Percentiles rank a stretch among this genome's conserved stretches.
Conservation (phyloP, 1,284 basidiomycete species). For the Xerocomus nothofagi region DNA sequence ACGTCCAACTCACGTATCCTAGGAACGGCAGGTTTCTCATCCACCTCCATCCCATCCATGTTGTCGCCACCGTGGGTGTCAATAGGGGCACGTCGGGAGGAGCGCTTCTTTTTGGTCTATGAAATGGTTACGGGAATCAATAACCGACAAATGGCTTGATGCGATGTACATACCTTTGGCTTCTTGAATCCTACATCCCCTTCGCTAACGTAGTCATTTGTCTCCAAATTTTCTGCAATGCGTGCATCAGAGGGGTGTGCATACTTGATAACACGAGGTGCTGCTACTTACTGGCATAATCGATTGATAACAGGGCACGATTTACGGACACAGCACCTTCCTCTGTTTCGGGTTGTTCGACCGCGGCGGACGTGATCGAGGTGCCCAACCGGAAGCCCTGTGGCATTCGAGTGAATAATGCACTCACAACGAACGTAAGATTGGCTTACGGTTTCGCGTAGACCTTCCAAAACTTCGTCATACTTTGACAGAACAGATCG, state of each 20-base stretch:
- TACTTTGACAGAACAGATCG: conserved; percentile 91
- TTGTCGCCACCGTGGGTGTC: conserved; percentile 50
- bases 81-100: conserved; percentile 66
- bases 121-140: not conserved
- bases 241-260: conserved; percentile 11
- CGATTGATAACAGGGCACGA: conserved; percentile 81
- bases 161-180: conserved; percentile 64
- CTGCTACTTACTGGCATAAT: conserved; percentile 77
- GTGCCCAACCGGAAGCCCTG: conserved; percentile 82
- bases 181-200: conserved; percentile 95
- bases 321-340: conserved; percentile 67
- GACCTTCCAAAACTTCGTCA: conserved; percentile 82
- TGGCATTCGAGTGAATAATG: conserved; percentile 7
- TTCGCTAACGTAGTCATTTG: conserved; percentile 86
- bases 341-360: conserved; percentile 50
- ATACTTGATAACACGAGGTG: not conserved
- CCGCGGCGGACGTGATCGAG: conserved; percentile 43
- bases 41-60: conserved; percentile 74
- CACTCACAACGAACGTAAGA: not conserved
- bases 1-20: conserved; percentile 69
- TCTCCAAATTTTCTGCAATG: conserved; percentile 79
- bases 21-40: conserved; percentile 62
- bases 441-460: conserved; percentile 59
- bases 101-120: conserved; percentile 91
- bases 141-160: not conserved